A percentile compares a stretch with the other conserved stretches of the same genome.
Evolutionary conservation across 225 moss, liverwort and hornwort species (phyloP).

Genomic region (Pleurozium schreberi): DNA sequence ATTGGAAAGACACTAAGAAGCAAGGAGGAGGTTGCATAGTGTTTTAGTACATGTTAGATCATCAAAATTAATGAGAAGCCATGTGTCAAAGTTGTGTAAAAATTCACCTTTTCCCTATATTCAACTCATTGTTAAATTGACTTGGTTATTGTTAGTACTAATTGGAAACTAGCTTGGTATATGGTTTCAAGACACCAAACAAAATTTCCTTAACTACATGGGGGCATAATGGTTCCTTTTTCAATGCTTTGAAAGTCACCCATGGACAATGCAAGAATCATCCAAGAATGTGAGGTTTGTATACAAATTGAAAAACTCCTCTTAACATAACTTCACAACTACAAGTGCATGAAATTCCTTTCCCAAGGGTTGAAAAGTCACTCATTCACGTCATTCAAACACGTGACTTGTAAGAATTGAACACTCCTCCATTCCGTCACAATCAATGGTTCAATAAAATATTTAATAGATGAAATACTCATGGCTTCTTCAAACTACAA

Average conservation of each 20-base stretch:
- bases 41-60: too few species aligned
- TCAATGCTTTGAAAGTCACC: not conserved
- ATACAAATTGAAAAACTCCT: not conserved
- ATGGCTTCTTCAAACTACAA: not conserved
- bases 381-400: too few species aligned
- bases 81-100: too few species aligned
- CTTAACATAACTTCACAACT: not conserved
- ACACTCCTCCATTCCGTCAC: not conserved
- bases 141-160: too few species aligned
- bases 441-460: not conserved
- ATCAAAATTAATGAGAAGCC: too few species aligned
- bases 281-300: too few species aligned
- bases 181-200: not conserved
- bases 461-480: not conserved
- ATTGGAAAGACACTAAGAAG: too few species aligned
- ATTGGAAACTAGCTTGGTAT: too few species aligned
- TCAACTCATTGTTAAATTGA: too few species aligned
- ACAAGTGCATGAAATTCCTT: too few species aligned
- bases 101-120: too few species aligned
- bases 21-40: too few species aligned
- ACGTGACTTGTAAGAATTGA: not conserved
- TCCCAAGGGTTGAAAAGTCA: not conserved
- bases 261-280: not conserved
- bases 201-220: fast-evolving
- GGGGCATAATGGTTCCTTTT: not conserved